These are phyloP conservation scores for Cladophialophora yegresii DNA, from an alignment of 2,329 filamentous ascomycete genomes.

Conservation along the genomic window DNA sequence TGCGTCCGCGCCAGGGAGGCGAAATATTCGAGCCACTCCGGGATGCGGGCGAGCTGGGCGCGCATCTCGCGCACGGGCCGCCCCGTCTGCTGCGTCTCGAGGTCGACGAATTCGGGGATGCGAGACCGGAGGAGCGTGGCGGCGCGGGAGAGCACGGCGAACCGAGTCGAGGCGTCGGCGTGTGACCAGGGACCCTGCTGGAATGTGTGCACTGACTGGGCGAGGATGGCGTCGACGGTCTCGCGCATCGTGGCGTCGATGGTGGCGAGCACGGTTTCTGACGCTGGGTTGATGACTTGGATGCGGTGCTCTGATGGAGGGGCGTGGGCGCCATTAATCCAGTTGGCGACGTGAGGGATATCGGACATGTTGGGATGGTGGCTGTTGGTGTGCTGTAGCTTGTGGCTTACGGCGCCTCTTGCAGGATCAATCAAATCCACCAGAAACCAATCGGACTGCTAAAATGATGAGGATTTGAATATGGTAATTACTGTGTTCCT, in stretches of 20 bases:
- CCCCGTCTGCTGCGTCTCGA: slow-evolving; percentile 69
- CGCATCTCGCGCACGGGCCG: slow-evolving; percentile 69
- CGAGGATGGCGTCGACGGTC: slow-evolving; percentile 56
- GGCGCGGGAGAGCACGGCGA: slow-evolving; percentile 63
- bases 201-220: slow-evolving; percentile 44
- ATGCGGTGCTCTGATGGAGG: slow-evolving; percentile 30
- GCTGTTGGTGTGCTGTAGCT: too few species aligned
- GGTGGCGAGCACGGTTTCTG: slow-evolving; percentile 39
- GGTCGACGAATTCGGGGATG: slow-evolving; percentile 59
- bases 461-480: too few species aligned
- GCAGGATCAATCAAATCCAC: too few species aligned
- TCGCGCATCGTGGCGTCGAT: slow-evolving; percentile 60
- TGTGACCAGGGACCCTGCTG: slow-evolving; percentile 59
- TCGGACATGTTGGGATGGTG: too few species aligned
- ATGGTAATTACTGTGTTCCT: too few species aligned
- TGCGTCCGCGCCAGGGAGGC: slow-evolving; percentile 67
- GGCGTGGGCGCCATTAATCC: slow-evolving; percentile 39
- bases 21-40: slow-evolving; percentile 70
- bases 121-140: slow-evolving; percentile 57
- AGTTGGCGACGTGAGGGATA: slow-evolving; percentile 30
- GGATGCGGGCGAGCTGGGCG: slow-evolving; percentile 63
- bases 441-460: too few species aligned
- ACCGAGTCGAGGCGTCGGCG: slow-evolving; percentile 59
- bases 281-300: slow-evolving; percentile 40
- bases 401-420: too few species aligned